Conservation (phyloP, 768 basidiomycete genomes). For the Rubroboletus pulcherrimus region DNA sequence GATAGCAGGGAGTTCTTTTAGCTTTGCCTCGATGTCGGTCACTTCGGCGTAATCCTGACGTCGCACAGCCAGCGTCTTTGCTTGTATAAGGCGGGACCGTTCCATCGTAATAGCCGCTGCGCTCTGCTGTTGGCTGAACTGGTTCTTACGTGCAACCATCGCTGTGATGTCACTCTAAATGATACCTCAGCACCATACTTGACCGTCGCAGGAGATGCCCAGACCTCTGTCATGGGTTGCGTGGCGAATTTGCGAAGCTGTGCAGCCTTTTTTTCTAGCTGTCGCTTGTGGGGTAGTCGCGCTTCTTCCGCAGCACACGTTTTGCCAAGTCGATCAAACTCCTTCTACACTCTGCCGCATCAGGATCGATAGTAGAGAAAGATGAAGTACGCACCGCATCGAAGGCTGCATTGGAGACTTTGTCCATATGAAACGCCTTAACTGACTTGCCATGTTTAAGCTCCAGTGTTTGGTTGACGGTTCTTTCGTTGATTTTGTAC, state of each 20-base stretch:
- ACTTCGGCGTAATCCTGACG: conserved; percentile 69
- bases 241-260: conserved; percentile 56
- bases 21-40: conserved; percentile 54
- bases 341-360: conserved; percentile 46
- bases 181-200: conserved; percentile 6
- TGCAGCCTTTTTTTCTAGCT: conserved; percentile 60
- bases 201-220: conserved; percentile 6
- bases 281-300: conserved; percentile 63
- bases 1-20: conserved; percentile 47
- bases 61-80: conserved; percentile 68
- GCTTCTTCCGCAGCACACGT: conserved; percentile 48
- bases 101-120: conserved; percentile 45
- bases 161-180: conserved; percentile 73
- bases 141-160: conserved; percentile 70
- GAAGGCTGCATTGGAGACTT: conserved; percentile 75
- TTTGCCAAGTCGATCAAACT: conserved; percentile 60
- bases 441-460: conserved; percentile 73
- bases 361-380: conserved; percentile 4
- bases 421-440: conserved; percentile 71
- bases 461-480: conserved; percentile 62
- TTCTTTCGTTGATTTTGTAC: conserved; percentile 67
- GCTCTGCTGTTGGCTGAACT: conserved; percentile 35
- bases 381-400: conserved; percentile 45
- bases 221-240: conserved; percentile 78
- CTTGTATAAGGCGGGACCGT: conserved; percentile 63